These are phyloP conservation scores for Chlorociboria aeruginascens DNA, from an alignment of 495 filamentous ascomycete genomes.

Conservation along the genomic window DNA sequence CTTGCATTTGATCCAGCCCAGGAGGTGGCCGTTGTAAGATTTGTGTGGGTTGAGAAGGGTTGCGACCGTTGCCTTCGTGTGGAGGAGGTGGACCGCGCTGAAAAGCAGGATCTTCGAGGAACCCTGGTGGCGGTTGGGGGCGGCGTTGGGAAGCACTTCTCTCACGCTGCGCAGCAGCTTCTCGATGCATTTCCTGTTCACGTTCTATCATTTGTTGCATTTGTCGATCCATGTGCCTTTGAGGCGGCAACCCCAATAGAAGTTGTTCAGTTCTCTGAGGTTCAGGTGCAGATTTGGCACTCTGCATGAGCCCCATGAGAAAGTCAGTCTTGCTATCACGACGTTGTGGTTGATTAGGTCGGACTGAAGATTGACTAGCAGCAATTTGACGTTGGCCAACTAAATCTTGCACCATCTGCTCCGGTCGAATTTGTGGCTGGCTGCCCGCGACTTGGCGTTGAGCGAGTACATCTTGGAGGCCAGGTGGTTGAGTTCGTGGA, in stretches of 20 bases:
- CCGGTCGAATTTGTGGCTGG: slow-evolving; percentile 31
- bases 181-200: slow-evolving; percentile 29
- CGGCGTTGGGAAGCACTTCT: slow-evolving; percentile 28
- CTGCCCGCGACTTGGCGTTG: slow-evolving; percentile 27
- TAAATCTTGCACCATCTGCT: slow-evolving; percentile 42
- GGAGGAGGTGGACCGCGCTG: slow-evolving; percentile 18
- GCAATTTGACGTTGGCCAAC: slow-evolving; percentile 36
- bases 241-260: slow-evolving; percentile 14
- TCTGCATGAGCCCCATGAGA: slow-evolving; percentile 43
- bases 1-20: slow-evolving; percentile 24
- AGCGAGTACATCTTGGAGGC: slow-evolving; percentile 31
- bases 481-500: slow-evolving; percentile 19
- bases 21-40: slow-evolving; percentile 43
- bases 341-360: slow-evolving; percentile 26
- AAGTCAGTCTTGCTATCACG: slow-evolving; percentile 40
- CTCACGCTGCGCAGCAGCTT: slow-evolving; percentile 24
- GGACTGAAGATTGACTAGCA: slow-evolving; percentile 26
- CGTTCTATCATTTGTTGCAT: slow-evolving; percentile 19
- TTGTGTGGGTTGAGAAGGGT: slow-evolving; percentile 36
- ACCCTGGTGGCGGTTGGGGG: slow-evolving; percentile 22
- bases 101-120: slow-evolving; percentile 13
- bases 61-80: slow-evolving; percentile 28
- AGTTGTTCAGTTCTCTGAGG: slow-evolving; percentile 17
- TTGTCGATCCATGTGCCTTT: slow-evolving; percentile 12
- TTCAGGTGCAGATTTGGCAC: slow-evolving; percentile 30